A percentile compares a stretch with the other conserved stretches of the same genome.
These are phyloP conservation scores for Saccharomycopsis fermentans DNA, from an alignment of 805 yeast genomes.

Conservation along the genomic window DNA sequence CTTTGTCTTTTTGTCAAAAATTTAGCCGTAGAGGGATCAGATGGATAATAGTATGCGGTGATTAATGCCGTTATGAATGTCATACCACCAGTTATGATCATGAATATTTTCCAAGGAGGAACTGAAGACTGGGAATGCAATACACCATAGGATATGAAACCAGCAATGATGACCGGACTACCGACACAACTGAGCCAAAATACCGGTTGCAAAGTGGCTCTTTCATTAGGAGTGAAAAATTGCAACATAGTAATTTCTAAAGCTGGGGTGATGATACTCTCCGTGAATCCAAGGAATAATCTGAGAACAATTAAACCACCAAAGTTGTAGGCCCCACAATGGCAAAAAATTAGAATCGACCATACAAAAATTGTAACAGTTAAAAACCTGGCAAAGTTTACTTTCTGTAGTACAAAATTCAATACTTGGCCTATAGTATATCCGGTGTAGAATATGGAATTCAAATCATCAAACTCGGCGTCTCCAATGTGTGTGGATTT, in stretches of 20 bases:
- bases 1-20: conserved; percentile 35
- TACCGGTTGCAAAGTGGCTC: conserved; percentile 36
- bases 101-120: conserved; percentile 39
- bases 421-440: conserved; percentile 29
- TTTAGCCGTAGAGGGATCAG: conserved; percentile 36
- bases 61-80: conserved; percentile 29
- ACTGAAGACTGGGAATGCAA: conserved; percentile 22
- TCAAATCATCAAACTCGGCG: conserved; percentile 24
- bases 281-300: conserved; percentile 35
- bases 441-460: conserved; percentile 32
- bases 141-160: conserved; percentile 33
- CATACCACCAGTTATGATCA: conserved; percentile 38
- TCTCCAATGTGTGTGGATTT: conserved; percentile 22
- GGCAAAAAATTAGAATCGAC: conserved; percentile 23
- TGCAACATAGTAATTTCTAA: conserved; percentile 36
- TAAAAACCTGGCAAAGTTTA: conserved; percentile 20
- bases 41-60: conserved; percentile 33
- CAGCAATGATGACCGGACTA: conserved; percentile 31
- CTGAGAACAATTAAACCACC: conserved; percentile 24
- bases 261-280: conserved; percentile 34
- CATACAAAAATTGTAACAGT: conserved; percentile 21
- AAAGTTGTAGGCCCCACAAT: conserved; percentile 23
- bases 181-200: conserved; percentile 38
- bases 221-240: conserved; percentile 32
- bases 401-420: conserved; percentile 25